These are phyloP conservation scores for Tuber microsphaerosporum DNA, from an alignment of 495 filamentous ascomycete genomes.

Conservation along the genomic window DNA sequence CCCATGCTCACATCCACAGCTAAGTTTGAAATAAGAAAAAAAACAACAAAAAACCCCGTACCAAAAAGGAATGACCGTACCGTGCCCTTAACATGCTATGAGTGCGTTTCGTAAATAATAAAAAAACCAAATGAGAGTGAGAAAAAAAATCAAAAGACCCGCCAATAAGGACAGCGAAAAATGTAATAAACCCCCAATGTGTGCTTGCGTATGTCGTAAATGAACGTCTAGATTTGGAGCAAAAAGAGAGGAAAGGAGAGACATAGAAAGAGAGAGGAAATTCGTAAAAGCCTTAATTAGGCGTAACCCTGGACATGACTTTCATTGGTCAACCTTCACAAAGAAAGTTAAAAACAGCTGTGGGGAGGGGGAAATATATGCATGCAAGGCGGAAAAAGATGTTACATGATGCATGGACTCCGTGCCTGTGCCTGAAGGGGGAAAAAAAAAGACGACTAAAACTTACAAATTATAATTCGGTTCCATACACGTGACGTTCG, in stretches of 20 bases:
- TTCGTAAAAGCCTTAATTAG: constrained; percentile 4
- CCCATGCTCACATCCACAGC: constrained; percentile 4
- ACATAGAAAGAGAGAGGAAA: neutral
- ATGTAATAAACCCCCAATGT: neutral
- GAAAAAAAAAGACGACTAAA: neutral
- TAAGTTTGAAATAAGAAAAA: constrained; percentile 1
- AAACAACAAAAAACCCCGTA: neutral
- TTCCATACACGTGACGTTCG: neutral
- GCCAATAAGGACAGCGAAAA: neutral
- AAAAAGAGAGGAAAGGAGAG: neutral
- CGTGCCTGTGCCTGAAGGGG: constrained; percentile 1
- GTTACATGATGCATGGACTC: neutral
- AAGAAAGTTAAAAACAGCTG: constrained; percentile 1
- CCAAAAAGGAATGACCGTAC: constrained; percentile 6
- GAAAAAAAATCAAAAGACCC: neutral
- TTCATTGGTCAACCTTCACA: constrained; percentile 6
- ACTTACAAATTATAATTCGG: constrained; percentile 4
- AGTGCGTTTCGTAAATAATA: neutral
- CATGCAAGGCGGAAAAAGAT: neutral
- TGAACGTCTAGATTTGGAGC: neutral
- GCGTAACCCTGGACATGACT: constrained; percentile 1
- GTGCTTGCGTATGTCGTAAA: neutral
- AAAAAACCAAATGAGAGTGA: constrained; percentile 3
- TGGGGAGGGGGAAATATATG: neutral
- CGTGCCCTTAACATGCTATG: constrained; percentile 4